phyloP scores from a whole-genome alignment of 345 rosid genomes.

The Psidium guajava region DNA sequence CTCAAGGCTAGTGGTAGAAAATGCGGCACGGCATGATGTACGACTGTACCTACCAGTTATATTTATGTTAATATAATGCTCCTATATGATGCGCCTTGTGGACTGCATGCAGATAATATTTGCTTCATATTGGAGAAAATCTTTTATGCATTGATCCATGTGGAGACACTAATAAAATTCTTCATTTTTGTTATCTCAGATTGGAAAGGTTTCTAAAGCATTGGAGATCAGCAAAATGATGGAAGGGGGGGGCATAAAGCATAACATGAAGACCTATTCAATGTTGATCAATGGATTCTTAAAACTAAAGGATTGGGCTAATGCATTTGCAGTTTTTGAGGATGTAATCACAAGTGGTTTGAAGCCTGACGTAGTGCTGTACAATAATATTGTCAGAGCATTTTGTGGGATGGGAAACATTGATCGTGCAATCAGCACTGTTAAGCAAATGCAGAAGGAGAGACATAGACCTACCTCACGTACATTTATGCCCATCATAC shows the following conservation, averaged over 20 bases:
- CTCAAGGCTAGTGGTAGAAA: not conserved
- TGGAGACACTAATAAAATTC: not conserved
- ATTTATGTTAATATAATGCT: not conserved
- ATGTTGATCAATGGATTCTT: conserved; percentile 91
- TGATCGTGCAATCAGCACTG: conserved; percentile 75
- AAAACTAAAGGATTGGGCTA: conserved; percentile 90
- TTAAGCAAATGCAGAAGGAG: conserved; percentile 84
- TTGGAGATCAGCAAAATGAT: conserved; percentile 72
- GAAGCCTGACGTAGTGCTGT: conserved; percentile 82
- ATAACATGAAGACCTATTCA: conserved; percentile 89
- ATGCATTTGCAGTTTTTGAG: conserved; percentile 87
- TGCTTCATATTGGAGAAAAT: not conserved
- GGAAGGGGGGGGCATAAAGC: conserved; percentile 64
- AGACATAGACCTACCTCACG: conserved; percentile 74
- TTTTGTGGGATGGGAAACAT: conserved; percentile 98
- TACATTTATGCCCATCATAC: conserved; percentile 87
- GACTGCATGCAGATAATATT: not conserved
- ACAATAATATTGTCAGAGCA: conserved; percentile 74
- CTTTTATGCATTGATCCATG: not conserved
- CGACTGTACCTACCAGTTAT: not conserved
- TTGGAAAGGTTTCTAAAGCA: conserved; percentile 73
- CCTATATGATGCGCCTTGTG: not conserved
- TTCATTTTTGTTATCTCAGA: conserved; percentile 25
- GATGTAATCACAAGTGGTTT: conserved; percentile 62
- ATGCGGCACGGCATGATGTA: not conserved